Base-by-base conservation (phyloP, 2,329 filamentous ascomycete genomes). In the Grosmannia serpens region DNA sequence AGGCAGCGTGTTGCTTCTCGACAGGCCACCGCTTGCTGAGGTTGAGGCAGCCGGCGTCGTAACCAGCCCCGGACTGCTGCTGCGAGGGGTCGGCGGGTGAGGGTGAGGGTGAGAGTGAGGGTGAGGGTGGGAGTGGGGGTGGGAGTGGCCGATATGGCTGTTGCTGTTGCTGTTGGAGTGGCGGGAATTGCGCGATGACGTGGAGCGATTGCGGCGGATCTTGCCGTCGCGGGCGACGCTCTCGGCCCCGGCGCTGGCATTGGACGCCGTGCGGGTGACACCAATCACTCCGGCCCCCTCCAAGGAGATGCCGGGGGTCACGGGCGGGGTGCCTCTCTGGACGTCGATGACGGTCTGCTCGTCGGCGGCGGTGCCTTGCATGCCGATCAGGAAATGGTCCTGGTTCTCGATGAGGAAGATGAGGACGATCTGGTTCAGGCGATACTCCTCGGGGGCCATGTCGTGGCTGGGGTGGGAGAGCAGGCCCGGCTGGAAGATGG, bases 401-500 rank as follows among this genome's bases (percentile, higher is more conserved):
- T 99, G 94, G 67, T 99, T 96, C 69, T 97, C 91, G 64, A 99
- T 99, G 65, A 99, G 75, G 71, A 99, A 99, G 55, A 99, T 96
- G 63, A 99, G 81, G 24, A 99, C 92, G 67, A 94, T 92, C 77
- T 99, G 94, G 69, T 95, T 97, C 7, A 99, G 77, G 35, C 90
- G 86, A 70, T 99, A 99, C 68, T 97, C 92, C 59, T 88, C 83
- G 0, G 94, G 94, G 0, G 90, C 86, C 92, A 99, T 97, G 67
- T 95, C 91, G 70, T 99, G 94, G 60, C 83, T 78, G 1, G 94
- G 94, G 70, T 99, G 94, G 2, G 91, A 96, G 17, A 99, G 80
- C 75, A 99, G 88, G 58, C 94, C 94, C 0, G 94, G 94, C 70
- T 99, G 94, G 70, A 99, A 99, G 67, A 99, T 99, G 59, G 94